These are phyloP conservation scores for Eucalyptus lansdowneana DNA, from an alignment of 345 rosid species.

Conservation along the genomic window DNA sequence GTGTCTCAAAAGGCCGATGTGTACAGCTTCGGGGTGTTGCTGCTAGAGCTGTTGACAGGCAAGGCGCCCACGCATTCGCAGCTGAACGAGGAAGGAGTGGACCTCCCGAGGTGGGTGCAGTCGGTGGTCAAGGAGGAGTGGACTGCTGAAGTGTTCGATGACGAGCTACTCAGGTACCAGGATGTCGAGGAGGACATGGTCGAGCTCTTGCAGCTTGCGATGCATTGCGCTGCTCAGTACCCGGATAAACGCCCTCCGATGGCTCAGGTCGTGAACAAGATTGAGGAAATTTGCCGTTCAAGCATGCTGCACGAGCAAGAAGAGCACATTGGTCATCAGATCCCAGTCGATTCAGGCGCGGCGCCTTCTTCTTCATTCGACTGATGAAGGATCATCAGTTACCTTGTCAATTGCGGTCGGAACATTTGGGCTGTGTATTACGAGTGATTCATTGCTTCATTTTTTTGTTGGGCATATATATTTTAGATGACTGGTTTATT, in stretches of 20 bases:
- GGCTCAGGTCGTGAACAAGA: conserved; percentile 1
- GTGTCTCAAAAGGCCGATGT: conserved; percentile 38
- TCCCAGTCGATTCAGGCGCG: neutral
- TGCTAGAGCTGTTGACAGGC: conserved; percentile 25
- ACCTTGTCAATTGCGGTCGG: neutral
- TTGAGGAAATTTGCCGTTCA: conserved; percentile 9
- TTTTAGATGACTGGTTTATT: neutral
- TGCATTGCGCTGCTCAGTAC: conserved; percentile 24
- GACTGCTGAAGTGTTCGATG: conserved; percentile 30
- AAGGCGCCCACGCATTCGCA: conserved; percentile 25
- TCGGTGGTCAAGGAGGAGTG: conserved; percentile 35
- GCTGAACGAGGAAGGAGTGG: conserved; percentile 26
- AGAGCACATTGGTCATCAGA: neutral
- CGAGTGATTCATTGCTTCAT: neutral
- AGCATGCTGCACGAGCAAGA: neutral
- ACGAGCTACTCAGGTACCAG: conserved; percentile 25
- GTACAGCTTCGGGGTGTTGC: conserved; percentile 31
- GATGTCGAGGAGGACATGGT: conserved; percentile 36
- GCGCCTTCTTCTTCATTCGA: neutral
- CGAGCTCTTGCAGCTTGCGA: conserved; percentile 26
- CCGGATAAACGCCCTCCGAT: conserved; percentile 37
- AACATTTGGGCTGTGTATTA: neutral
- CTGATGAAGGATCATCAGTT: neutral
- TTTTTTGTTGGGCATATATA: neutral
- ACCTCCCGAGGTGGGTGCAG: conserved; percentile 41